Base-by-base conservation (phyloP, 768 basidiomycete species). In the Pleurotus pulmonarius region DNA sequence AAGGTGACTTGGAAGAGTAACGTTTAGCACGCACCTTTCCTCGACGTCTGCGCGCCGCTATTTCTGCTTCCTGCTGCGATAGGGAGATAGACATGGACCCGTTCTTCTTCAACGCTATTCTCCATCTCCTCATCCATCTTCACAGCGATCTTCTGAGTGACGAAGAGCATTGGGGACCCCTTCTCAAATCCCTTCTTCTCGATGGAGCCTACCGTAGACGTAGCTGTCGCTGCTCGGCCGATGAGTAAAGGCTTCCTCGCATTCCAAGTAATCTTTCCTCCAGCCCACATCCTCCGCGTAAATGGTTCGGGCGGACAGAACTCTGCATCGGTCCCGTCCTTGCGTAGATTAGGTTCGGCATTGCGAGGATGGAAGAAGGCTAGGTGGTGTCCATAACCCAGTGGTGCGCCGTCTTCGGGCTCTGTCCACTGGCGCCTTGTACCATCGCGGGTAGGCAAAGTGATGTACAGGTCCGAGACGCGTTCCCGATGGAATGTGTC, bases 281-380 rank as follows among this genome's bases (percentile, higher is more conserved):
- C 79, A 2, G 87, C 88, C 88, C 89, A 92, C 90, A 91, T 92
- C n/a, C 89, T 75, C 56, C 85, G 77, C 24, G 83, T 80, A 70
- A 88, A 90, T 2, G 88, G 88, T 49, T 78, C 73, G 0, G 89
- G 89, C 1, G 89, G 87, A 60, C 84, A 84, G 52, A 88, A 84
- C 47, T 86, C 83, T 1, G 79, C 75, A 52, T 89, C 88, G 11
- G 88, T 90, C 13, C 87, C 88, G 62, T 91, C 89, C n/a, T 73
- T 61, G 11, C 85, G 78, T 39, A 91, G 74, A 16, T 67, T 65
- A 11, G 64, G 49, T 64, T 88, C 87, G 0, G 87, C 80, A 37
- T 76, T 78, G 29, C 82, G 79, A 3, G 82, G 80, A 56, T 89
- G 86, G 70, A 91, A 91, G 74, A 90, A 90, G 11, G 76, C 84